These are phyloP conservation scores for Fusarium stilboides DNA, from an alignment of 2,329 filamentous ascomycete genomes.

Conservation along the genomic window DNA sequence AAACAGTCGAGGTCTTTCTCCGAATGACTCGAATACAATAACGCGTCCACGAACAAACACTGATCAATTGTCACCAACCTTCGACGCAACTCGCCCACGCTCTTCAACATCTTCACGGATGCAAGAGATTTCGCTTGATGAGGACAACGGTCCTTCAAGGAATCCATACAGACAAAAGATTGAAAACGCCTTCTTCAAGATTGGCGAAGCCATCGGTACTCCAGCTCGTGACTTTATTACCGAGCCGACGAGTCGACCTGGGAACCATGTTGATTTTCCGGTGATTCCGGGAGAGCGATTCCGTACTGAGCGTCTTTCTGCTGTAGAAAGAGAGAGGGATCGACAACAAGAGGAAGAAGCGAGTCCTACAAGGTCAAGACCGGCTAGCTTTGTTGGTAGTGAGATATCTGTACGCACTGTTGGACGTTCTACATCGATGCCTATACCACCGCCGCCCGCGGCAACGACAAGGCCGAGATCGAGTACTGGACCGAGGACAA, in stretches of 20 bases:
- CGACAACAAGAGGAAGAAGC: slow-evolving; percentile 11
- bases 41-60: background rate
- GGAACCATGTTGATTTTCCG: slow-evolving; percentile 15
- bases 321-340: background rate
- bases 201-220: slow-evolving; percentile 64
- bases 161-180: slow-evolving; percentile 57
- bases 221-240: slow-evolving; percentile 59
- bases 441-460: background rate
- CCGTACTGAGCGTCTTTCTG: background rate
- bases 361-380: background rate
- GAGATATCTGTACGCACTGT: background rate
- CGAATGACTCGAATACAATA: background rate
- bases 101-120: background rate
- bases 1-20: background rate
- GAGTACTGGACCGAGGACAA: background rate
- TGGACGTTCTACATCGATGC: slow-evolving; percentile 11
- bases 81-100: background rate
- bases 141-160: slow-evolving; percentile 20
- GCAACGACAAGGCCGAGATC: slow-evolving; percentile 1
- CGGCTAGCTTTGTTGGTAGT: slow-evolving; percentile 14
- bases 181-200: slow-evolving; percentile 58
- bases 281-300: slow-evolving; percentile 22
- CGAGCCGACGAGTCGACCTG: background rate
- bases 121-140: background rate
- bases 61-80: background rate